Conservation (phyloP, 306 rosid genomes). For the Parietaria judaica region DNA sequence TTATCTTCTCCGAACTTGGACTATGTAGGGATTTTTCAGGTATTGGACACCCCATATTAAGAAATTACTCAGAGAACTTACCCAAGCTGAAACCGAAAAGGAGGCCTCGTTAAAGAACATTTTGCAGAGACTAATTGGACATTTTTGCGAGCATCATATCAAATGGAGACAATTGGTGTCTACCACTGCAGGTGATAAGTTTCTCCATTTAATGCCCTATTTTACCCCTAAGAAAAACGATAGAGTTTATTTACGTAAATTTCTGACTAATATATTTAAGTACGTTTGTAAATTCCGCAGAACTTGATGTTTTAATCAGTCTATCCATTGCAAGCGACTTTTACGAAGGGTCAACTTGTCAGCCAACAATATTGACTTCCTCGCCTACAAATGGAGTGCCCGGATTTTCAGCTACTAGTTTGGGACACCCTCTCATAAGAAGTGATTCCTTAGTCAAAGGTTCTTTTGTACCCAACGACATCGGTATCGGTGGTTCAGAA, state of each 20-base stretch:
- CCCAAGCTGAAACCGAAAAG: slow-evolving; percentile 66
- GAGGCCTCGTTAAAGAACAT: slow-evolving; percentile 68
- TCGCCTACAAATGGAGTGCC: slow-evolving; percentile 47
- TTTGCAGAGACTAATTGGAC: slow-evolving; percentile 67
- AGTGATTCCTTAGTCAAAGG: slow-evolving; percentile 86
- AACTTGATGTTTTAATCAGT: slow-evolving; percentile 86
- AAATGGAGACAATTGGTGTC: slow-evolving; percentile 82
- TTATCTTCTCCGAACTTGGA: slow-evolving; percentile 23
- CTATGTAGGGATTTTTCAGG: slow-evolving; percentile 73
- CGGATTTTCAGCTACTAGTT: slow-evolving; percentile 50
- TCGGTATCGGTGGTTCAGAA: slow-evolving; percentile 68
- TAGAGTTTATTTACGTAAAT: too few relatives aligned
- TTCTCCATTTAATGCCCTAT: neutral
- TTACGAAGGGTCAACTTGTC: slow-evolving; percentile 79
- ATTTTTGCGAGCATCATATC: slow-evolving; percentile 63
- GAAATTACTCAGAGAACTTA: slow-evolving; percentile 48
- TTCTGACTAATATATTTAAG: neutral
- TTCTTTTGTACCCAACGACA: slow-evolving; percentile 69
- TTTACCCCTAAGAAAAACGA: too few relatives aligned
- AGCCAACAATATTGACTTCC: slow-evolving; percentile 45
- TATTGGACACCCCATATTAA: slow-evolving; percentile 88
- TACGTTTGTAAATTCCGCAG: slow-evolving; percentile 41
- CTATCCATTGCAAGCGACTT: slow-evolving; percentile 73
- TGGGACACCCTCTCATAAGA: slow-evolving; percentile 84
- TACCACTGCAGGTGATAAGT: slow-evolving; percentile 58